phyloP scores from a whole-genome alignment of 2,329 filamentous ascomycete genomes.

The Penicillium crustosum region DNA sequence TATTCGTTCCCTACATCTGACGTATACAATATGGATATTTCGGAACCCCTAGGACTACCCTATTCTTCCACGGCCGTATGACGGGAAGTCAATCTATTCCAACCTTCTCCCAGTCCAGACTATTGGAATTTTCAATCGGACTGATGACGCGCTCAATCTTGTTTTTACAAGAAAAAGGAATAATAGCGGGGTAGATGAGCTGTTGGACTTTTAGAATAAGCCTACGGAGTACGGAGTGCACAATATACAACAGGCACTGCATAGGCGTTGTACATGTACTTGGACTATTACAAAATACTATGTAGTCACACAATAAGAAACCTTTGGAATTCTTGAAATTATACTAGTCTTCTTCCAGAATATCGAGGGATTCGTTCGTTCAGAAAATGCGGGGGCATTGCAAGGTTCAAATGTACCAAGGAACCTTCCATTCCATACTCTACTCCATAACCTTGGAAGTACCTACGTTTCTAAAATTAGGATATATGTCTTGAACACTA shows the following conservation, averaged over 20 bases:
- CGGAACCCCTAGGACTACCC: neutral
- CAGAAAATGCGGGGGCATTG: constrained; percentile 5
- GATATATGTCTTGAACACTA: constrained; percentile 11
- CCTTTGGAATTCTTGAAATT: too few species aligned
- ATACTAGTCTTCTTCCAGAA: neutral
- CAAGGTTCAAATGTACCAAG: neutral
- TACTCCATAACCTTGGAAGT: too few species aligned
- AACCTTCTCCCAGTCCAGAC: neutral
- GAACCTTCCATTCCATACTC: too few species aligned
- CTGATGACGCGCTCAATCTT: constrained; percentile 5
- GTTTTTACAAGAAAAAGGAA: neutral
- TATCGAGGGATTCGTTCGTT: neutral
- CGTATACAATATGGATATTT: constrained; percentile 1
- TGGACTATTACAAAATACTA: neutral
- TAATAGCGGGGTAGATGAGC: neutral
- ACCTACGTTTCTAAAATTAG: neutral
- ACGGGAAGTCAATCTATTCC: neutral
- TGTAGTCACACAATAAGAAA: neutral
- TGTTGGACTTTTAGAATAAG: neutral
- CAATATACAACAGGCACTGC: neutral
- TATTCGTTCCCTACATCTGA: neutral
- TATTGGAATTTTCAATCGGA: constrained; percentile 1
- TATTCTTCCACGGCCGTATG: neutral
- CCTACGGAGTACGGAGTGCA: too few species aligned
- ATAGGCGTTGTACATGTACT: neutral